Evolutionary conservation across 129 eudicot species (phyloP).

Genomic region (Sambucus nigra): DNA sequence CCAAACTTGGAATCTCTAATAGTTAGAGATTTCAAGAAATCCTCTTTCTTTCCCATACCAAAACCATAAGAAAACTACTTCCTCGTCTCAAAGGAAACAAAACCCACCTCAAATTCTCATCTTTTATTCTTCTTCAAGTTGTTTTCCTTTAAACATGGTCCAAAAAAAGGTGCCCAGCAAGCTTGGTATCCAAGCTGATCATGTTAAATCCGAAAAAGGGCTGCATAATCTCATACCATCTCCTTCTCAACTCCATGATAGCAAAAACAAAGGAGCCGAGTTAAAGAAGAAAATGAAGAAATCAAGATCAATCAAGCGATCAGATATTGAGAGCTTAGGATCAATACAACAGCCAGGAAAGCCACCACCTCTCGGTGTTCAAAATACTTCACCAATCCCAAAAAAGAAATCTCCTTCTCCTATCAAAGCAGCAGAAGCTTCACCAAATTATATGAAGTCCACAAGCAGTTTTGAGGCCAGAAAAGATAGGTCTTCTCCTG

Average conservation of each 20-base stretch:
- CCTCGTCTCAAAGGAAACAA: conserved; percentile 8
- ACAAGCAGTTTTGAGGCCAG: conserved; percentile 74
- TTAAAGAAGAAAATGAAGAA: conserved; percentile 68
- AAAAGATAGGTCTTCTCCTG: conserved; percentile 40
- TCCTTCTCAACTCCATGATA: conserved; percentile 36
- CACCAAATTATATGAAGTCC: conserved; percentile 91
- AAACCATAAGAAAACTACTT: background rate
- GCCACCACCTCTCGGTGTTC: conserved; percentile 6
- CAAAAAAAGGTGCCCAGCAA: conserved; percentile 60
- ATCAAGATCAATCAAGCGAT: conserved; percentile 41
- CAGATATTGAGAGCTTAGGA: conserved; percentile 14
- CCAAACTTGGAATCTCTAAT: conserved; percentile 10
- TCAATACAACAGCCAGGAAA: conserved; percentile 9
- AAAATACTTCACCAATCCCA: conserved; percentile 10
- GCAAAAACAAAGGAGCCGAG: conserved; percentile 29
- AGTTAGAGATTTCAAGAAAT: background rate
- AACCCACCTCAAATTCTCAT: conserved; percentile 17
- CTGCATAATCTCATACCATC: conserved; percentile 33
- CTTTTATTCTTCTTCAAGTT: conserved; percentile 23
- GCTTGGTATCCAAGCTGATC: conserved; percentile 47
- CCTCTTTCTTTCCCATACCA: background rate
- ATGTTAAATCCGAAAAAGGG: conserved; percentile 28
- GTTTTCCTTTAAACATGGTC: conserved; percentile 52
- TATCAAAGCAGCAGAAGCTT: conserved; percentile 10
- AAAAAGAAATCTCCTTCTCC: conserved; percentile 26